Conservation (phyloP, 148 eudicot species). For the Rhododendron williamsianum region DNA sequence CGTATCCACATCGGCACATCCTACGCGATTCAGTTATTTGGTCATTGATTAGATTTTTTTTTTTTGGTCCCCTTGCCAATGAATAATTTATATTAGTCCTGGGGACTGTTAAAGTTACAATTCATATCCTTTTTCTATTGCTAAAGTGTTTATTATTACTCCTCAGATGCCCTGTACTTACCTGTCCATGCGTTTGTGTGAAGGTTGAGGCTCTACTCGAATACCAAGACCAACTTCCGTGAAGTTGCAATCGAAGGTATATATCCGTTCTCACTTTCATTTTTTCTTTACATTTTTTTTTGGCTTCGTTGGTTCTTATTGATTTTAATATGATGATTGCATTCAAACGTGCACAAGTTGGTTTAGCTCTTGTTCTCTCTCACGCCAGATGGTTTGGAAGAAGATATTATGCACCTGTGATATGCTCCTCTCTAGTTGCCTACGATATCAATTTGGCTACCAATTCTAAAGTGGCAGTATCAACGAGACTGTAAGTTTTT, state of each 20-base stretch:
- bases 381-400: too few relatives aligned
- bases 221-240: too few relatives aligned
- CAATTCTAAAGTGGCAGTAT: neutral
- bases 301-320: neutral
- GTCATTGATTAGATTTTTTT: neutral
- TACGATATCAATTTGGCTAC: neutral
- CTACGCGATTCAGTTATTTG: neutral
- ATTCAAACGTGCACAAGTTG: neutral
- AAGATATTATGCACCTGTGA: too few relatives aligned
- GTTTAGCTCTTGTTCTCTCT: neutral
- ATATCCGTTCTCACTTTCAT: slow-evolving; percentile 13
- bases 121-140: too few relatives aligned
- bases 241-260: slow-evolving; percentile 74
- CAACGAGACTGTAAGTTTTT: neutral
- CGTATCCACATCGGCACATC: neutral
- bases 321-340: neutral
- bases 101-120: neutral
- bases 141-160: neutral
- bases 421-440: too few relatives aligned
- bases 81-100: neutral
- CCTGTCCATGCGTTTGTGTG: neutral
- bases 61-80: neutral
- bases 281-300: neutral
- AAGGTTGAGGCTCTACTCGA: slow-evolving; percentile 44
- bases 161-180: neutral